These are phyloP conservation scores for Hanseniaspora sp. DNA, from an alignment of 1,139 yeast species.

Conservation along the genomic window DNA sequence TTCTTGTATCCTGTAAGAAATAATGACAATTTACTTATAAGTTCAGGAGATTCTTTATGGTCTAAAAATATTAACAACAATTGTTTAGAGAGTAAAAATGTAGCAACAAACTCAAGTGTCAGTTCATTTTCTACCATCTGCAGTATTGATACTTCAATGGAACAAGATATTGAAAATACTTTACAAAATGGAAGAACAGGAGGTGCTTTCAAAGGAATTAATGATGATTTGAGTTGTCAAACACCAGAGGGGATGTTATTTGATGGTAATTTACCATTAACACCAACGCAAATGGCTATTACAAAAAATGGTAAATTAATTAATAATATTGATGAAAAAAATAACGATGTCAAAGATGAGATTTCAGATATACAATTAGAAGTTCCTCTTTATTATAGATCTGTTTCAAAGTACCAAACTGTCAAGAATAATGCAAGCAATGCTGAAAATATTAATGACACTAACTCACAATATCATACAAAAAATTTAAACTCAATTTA, in stretches of 20 bases:
- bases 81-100: not conserved
- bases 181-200: not conserved
- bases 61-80: not conserved
- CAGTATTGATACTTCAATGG: slow-evolving; percentile 2
- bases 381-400: not conserved
- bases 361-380: not conserved
- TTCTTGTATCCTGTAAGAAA: not conserved
- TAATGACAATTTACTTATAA: not conserved
- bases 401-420: not conserved
- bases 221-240: no score
- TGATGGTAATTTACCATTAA: not conserved
- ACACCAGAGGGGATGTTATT: not conserved
- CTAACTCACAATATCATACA: not conserved
- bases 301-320: no score
- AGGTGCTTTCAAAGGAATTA: no score
- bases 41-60: no score
- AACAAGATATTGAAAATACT: not conserved
- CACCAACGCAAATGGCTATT: not conserved
- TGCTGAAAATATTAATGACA: no score
- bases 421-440: not conserved
- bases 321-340: no score
- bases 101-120: not conserved
- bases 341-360: no score
- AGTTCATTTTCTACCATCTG: not conserved
- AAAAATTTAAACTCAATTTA: not conserved